A percentile compares a stretch with the other conserved stretches of the same genome.
Evolutionary conservation across 768 basidiomycete species (phyloP).

Genomic region (Lentinus tigrinus): DNA sequence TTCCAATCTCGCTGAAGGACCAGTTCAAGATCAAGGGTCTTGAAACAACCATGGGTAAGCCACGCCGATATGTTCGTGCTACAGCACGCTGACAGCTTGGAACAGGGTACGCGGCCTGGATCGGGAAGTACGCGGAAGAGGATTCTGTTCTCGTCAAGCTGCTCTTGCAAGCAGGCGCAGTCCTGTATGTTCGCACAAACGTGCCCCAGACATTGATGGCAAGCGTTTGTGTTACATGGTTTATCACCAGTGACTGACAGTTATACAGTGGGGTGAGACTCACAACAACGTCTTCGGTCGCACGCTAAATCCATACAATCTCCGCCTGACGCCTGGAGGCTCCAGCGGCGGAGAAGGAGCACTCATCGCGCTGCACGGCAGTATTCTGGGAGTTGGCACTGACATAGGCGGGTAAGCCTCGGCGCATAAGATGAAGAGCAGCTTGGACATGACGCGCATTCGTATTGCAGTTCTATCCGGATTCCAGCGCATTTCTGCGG

Average conservation of each 20-base stretch:
- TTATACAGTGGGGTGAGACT: constrained; percentile 46
- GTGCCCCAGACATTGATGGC: constrained; percentile 36
- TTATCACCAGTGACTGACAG: neutral
- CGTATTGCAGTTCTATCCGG: constrained; percentile 51
- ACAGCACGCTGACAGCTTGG: neutral
- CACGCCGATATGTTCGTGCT: neutral
- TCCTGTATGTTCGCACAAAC: constrained; percentile 25
- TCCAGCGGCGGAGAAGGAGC: constrained; percentile 86
- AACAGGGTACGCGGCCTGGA: constrained; percentile 50
- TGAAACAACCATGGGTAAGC: constrained; percentile 51
- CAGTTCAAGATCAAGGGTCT: constrained; percentile 53
- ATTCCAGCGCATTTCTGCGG: constrained; percentile 67
- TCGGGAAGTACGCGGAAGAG: constrained; percentile 42
- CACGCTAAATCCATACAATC: constrained; percentile 41
- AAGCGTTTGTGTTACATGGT: neutral
- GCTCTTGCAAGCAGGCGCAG: constrained; percentile 48
- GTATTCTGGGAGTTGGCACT: constrained; percentile 64
- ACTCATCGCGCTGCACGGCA: constrained; percentile 53
- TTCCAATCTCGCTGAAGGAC: constrained; percentile 19
- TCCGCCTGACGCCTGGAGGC: constrained; percentile 42
- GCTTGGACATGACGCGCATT: neutral
- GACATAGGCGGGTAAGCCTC: constrained; percentile 68
- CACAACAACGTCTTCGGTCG: constrained; percentile 39
- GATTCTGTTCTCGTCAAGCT: constrained; percentile 51
- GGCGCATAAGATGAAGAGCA: neutral